phyloP scores from a whole-genome alignment of 202 grass and related monocot genomes.

The Cymbopogon flexuosus region DNA sequence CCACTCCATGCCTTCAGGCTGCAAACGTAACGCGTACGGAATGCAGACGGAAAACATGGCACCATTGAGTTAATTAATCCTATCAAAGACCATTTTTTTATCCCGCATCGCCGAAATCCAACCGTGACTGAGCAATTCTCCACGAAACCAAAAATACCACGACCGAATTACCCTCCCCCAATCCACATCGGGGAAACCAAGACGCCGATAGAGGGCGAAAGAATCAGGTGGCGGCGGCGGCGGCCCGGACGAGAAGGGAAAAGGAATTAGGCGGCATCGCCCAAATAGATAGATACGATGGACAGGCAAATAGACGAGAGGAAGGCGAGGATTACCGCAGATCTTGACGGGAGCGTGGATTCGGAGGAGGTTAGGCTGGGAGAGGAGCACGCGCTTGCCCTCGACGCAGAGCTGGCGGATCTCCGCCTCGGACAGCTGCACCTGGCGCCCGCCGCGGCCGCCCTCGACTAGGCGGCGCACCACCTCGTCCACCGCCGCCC shows the following conservation, averaged over 20 bases:
- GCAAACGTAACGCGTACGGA: not conserved
- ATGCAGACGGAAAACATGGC: not conserved
- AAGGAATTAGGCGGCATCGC: not conserved
- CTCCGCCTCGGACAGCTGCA: conserved; percentile 70
- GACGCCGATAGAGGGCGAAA: not conserved
- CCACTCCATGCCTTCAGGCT: not conserved
- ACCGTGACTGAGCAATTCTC: not conserved
- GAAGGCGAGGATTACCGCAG: conserved; percentile 35
- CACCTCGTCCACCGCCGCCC: conserved; percentile 52
- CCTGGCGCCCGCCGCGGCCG: conserved; percentile 48
- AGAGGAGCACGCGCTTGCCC: conserved; percentile 52
- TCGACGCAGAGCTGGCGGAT: conserved; percentile 74
- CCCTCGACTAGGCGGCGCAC: conserved; percentile 50
- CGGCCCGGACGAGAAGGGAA: not conserved
- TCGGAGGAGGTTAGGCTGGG: conserved; percentile 51
- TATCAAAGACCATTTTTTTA: not conserved
- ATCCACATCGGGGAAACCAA: not conserved
- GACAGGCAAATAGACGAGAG: no score
- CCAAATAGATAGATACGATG: not conserved
- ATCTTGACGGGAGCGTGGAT: conserved; percentile 65
- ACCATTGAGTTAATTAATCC: not conserved
- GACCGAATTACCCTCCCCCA: not conserved
- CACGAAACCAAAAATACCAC: not conserved
- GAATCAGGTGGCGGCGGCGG: not conserved
- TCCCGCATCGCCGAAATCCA: not conserved